Base-by-base conservation (phyloP, 257 asterid species). In the Solanum pinnatisectum region DNA sequence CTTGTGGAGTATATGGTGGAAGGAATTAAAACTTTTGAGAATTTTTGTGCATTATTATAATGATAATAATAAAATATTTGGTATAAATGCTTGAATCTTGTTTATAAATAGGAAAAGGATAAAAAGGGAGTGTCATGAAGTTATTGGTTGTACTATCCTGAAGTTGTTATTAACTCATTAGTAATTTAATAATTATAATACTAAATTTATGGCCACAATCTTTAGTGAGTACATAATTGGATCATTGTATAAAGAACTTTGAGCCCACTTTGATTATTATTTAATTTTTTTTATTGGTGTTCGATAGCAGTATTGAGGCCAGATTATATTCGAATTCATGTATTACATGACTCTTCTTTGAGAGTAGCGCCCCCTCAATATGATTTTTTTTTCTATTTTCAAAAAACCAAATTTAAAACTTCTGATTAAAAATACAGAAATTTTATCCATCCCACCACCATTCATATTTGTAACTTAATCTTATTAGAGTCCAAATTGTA, bases 321-420 rank as follows among this genome's bases (percentile, higher is more conserved):
- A 6, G 5, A 27, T 6, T 14, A 30, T 13, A 70, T 30, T 70
- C 2, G 8, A 32, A 6, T 3, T 30, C 6, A 3, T 18, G 5
- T 30, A 70, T 30, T 30, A 12, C 5, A 30, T 1, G 6, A 30
- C 1, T 7, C 12, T 6, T 70, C 4, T 70, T 14, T 70, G 5
- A 0, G 2, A 0, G 5, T 3, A 14, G 10, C 0, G 1, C 0
- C 0, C 5, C 15, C 0, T 70, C 1, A 30, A 30, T 13, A 70
- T 30, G 2, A 6, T 6, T 14, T 70, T 67, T 70, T 67, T 70
- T 49, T 70, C 12, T 15, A 1, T 70, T 70, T 12, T 0, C 0
- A 14, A 0, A 7, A 13, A 13, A 1, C 3, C 0, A 1, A 27
- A 70, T 13, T 3, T 3, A 0, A 70, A 30, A 30, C 1, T 8